phyloP scores from a whole-genome alignment of 176 grass and related monocot genomes.

The Musa acuminata region DNA sequence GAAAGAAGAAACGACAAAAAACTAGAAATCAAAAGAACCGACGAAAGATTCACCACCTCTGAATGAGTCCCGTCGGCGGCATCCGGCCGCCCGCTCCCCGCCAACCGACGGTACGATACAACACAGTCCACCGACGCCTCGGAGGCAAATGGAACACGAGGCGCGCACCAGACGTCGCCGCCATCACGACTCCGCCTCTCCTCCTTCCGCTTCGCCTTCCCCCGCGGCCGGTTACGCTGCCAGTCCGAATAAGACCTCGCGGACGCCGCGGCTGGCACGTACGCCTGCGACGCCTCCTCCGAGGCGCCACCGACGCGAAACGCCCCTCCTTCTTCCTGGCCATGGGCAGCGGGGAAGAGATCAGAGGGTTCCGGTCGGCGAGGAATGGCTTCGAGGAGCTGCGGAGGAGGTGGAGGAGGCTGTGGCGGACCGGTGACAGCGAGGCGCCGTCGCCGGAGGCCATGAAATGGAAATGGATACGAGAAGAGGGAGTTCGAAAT shows the following conservation, averaged over 20 bases:
- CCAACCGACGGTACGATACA: slow-evolving; percentile 40
- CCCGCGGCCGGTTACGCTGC: slow-evolving; percentile 32
- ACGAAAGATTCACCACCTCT: slow-evolving; percentile 35
- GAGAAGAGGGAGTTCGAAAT: no score
- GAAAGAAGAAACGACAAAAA: not conserved
- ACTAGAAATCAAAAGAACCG: not conserved
- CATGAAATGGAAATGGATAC: not conserved
- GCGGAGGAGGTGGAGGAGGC: not conserved
- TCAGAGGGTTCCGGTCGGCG: not conserved
- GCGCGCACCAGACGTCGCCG: slow-evolving; percentile 65
- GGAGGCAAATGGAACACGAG: slow-evolving; percentile 51
- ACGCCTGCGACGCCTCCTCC: slow-evolving; percentile 18
- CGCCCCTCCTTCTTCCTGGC: slow-evolving; percentile 7
- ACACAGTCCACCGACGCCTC: slow-evolving; percentile 79
- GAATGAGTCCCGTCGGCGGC: slow-evolving; percentile 37
- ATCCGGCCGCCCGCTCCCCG: slow-evolving; percentile 3
- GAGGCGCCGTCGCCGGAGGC: not conserved
- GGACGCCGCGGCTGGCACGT: slow-evolving; percentile 25
- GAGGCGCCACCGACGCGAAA: slow-evolving; percentile 42
- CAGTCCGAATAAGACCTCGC: slow-evolving; percentile 47
- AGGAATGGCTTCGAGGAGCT: not conserved
- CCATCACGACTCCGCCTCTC: slow-evolving; percentile 16
- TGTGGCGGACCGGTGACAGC: not conserved
- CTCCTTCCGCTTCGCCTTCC: slow-evolving; percentile 30
- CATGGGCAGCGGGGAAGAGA: not conserved